Evolutionary conservation across 176 grass and related monocot species (phyloP).

Genomic region (Musa schizocarpa): DNA sequence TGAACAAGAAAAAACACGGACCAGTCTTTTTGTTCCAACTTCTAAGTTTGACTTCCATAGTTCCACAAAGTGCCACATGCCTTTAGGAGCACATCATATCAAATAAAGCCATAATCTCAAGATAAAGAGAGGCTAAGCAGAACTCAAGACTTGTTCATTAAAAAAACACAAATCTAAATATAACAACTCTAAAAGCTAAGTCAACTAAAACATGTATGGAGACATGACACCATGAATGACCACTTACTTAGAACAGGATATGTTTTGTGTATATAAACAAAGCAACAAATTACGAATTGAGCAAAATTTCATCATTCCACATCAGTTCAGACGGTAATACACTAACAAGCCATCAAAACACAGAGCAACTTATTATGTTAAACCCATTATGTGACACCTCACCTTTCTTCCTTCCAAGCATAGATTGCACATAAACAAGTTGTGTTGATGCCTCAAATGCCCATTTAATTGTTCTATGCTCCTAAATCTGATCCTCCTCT

Average conservation of each 20-base stretch:
- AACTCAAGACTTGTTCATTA: not conserved
- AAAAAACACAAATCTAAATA: not conserved
- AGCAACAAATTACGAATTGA: not conserved
- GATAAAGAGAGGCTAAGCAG: not conserved
- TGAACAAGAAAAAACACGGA: no score
- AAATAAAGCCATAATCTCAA: not conserved
- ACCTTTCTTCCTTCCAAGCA: conserved; percentile 97
- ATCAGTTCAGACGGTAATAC: no score
- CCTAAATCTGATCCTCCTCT: conserved; percentile 60
- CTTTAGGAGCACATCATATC: not conserved
- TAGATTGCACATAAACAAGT: conserved; percentile 70
- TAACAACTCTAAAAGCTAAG: not conserved
- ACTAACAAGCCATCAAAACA: not conserved
- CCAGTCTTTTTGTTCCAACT: no score
- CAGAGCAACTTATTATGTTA: not conserved
- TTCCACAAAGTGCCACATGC: no score
- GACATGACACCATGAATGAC: not conserved
- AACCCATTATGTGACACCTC: not conserved
- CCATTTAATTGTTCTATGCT: conserved; percentile 91
- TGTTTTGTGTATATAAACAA: not conserved
- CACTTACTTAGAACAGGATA: no score
- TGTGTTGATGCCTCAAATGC: conserved; percentile 74
- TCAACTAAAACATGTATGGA: not conserved
- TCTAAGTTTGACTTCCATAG: no score
- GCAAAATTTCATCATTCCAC: no score